Conservation (phyloP, 176 grass and related monocot species). For the Carex cristatella region DNA sequence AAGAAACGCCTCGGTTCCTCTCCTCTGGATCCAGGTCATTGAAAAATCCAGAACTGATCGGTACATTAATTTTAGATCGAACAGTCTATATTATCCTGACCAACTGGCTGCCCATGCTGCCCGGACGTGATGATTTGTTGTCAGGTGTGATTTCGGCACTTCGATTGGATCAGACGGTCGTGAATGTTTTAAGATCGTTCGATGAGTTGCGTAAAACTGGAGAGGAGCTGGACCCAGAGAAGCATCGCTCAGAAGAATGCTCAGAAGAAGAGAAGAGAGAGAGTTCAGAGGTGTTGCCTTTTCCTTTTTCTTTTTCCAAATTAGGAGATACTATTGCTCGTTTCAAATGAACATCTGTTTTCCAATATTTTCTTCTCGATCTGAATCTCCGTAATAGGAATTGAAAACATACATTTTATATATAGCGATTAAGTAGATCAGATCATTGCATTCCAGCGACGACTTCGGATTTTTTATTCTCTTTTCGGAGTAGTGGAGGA, state of each 20-base stretch:
- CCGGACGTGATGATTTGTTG: neutral
- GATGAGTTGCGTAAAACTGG: neutral
- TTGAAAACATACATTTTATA: neutral
- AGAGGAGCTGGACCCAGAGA: conserved; percentile 9
- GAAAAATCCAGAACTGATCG: neutral
- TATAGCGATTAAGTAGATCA: neutral
- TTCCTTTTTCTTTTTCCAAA: conserved; percentile 6
- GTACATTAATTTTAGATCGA: neutral
- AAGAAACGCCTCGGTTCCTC: neutral
- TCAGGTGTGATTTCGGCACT: neutral
- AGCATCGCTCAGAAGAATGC: conserved; percentile 17
- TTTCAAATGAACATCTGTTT: neutral
- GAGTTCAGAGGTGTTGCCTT: neutral
- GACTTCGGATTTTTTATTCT: neutral
- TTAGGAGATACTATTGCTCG: neutral
- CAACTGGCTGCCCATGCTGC: neutral
- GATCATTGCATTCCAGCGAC: conserved; percentile 5
- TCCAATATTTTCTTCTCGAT: neutral
- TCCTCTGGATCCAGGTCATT: neutral
- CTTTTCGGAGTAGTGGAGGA: conserved; percentile 9
- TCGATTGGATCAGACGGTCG: neutral
- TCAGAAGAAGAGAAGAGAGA: conserved; percentile 9
- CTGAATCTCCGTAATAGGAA: neutral
- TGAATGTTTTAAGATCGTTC: neutral
- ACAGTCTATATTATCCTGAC: neutral